Percentiles rank a stretch among this genome's conserved stretches.
These are phyloP conservation scores for Ceratocystis colombiana DNA, from an alignment of 2,329 filamentous ascomycete species.

Conservation along the genomic window DNA sequence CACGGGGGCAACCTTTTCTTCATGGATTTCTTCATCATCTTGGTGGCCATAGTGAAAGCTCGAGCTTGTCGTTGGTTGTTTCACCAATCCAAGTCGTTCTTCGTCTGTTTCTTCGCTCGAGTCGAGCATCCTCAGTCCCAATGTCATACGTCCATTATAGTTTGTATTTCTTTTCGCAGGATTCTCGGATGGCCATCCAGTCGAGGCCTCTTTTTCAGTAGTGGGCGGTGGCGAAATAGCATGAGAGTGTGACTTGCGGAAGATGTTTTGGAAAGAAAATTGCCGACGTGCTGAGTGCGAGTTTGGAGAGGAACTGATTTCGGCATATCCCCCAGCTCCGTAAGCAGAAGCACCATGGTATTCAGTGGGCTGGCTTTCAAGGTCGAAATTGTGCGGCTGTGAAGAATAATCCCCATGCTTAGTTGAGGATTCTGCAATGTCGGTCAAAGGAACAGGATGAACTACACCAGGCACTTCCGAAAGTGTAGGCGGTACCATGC, in stretches of 20 bases:
- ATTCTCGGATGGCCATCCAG: background rate
- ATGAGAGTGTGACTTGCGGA: conserved; percentile 37
- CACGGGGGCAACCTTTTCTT: conserved; percentile 17
- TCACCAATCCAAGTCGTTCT: conserved; percentile 72
- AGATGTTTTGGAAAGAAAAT: conserved; percentile 87
- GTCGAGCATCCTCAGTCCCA: conserved; percentile 27
- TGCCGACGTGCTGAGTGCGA: conserved; percentile 58
- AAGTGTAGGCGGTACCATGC: conserved; percentile 33
- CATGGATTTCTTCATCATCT: conserved; percentile 23
- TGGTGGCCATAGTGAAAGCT: conserved; percentile 18
- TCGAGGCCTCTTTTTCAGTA: conserved; percentile 26
- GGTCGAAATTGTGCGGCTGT: conserved; percentile 38
- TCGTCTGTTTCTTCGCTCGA: conserved; percentile 59
- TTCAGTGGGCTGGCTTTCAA: conserved; percentile 36
- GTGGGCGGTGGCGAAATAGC: conserved; percentile 39
- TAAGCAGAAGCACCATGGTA: conserved; percentile 41
- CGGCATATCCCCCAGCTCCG: conserved; percentile 33
- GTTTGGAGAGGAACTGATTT: conserved; percentile 45
- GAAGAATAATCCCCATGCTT: conserved; percentile 33
- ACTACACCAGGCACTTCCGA: conserved; percentile 44
- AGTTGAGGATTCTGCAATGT: conserved; percentile 44
- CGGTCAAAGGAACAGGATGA: conserved; percentile 53
- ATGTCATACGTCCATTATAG: conserved; percentile 16
- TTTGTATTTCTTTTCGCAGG: conserved; percentile 8
- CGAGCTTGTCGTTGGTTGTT: conserved; percentile 44